Base-by-base conservation (phyloP, 257 asterid genomes). In the Anisodus tanguticus region DNA sequence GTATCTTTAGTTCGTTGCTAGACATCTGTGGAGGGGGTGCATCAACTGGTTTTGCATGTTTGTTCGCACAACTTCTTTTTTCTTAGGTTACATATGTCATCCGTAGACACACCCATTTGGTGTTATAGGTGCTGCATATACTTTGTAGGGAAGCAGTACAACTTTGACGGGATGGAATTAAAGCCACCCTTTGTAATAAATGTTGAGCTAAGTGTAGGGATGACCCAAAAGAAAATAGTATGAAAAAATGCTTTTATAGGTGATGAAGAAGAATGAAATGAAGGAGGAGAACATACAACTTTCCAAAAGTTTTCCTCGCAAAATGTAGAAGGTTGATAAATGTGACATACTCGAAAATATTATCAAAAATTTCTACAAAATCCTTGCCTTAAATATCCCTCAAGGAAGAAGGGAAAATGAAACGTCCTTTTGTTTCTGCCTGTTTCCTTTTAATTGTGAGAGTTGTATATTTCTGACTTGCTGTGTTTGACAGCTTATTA, bases 201-300 rank as follows among this genome's bases (percentile, higher is more conserved):
- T 59, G 31, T 17, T 39, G 39, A n/a, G 10, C 41, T 9, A 37
- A 22, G 79, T 43, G 6, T 51, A 31, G 35, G 62, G 41, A 13
- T 31, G 31, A 13, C 26, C 41, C 62, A 26, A 77, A 53, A 77
- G 19, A 15, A 53, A 26, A 53, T 26, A 53, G 49, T 26, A 53
- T 35, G 13, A 76, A 77, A 22, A 71, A 26, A 51, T 22, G 31
- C 22, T 77, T 51, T 12, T 53, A 37, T 77, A 26, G 82, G 64
- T 53, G 82, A 77, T 77, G 9, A 13, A 53, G 45, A 15, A 51
- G 81, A 76, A 76, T 31, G 81, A 53, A 76, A 51, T 77, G 64
- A 53, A 31, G 82, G 64, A 77, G 64, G 13, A 26, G 64, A 53
- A 77, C 64, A 31, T 64, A 26, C 47, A 76, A 76, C 47, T 53